phyloP scores from a whole-genome alignment of 177 flowering plant genomes.

The Telopea speciosissima region DNA sequence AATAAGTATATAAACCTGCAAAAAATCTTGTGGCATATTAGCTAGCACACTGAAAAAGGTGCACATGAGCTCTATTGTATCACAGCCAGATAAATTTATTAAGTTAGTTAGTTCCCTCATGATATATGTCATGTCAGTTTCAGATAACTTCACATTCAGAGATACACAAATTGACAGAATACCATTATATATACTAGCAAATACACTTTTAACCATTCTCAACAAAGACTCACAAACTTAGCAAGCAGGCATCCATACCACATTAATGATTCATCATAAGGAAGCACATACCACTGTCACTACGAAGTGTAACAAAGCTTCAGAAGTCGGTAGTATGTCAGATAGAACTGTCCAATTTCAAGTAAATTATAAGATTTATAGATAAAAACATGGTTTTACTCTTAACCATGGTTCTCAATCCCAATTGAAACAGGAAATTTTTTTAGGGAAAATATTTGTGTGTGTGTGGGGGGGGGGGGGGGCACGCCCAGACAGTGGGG shows the following conservation, averaged over 20 bases:
- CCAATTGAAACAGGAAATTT: too few relatives aligned
- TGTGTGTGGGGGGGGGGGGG: too few relatives aligned
- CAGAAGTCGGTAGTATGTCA: background rate
- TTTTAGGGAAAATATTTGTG: too few relatives aligned
- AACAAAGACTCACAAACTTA: too few relatives aligned
- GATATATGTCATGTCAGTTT: background rate
- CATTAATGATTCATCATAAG: background rate
- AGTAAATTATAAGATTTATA: background rate
- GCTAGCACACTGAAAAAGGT: background rate
- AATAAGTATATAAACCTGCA: conserved; percentile 93
- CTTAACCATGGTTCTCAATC: background rate
- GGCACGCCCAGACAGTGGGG: too few relatives aligned
- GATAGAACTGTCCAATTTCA: background rate
- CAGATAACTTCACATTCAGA: background rate
- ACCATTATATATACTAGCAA: too few relatives aligned
- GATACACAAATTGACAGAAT: too few relatives aligned
- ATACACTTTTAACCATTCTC: too few relatives aligned
- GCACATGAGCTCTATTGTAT: background rate
- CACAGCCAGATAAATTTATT: background rate
- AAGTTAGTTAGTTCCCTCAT: background rate
- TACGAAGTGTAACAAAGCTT: background rate
- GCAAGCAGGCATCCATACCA: too few relatives aligned
- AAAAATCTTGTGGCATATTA: conserved; percentile 5
- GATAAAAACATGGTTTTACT: background rate
- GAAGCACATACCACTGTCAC: background rate